phyloP scores from a whole-genome alignment of 768 basidiomycete species.

The Lactifluus echinatus region DNA sequence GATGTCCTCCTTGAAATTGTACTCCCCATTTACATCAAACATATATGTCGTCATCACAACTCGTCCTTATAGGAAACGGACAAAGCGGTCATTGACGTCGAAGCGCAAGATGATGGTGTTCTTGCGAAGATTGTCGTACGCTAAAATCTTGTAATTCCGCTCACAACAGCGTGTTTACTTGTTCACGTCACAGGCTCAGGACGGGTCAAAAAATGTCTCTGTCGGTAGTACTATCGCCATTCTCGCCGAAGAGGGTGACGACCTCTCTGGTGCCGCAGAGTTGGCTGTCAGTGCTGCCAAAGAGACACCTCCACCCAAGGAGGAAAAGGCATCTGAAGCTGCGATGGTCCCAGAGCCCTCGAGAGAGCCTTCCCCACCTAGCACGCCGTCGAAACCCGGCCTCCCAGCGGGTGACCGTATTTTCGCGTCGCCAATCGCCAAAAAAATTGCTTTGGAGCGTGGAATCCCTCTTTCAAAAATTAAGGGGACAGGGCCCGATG shows the following conservation, averaged over 20 bases:
- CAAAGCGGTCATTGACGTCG: slow-evolving; percentile 99
- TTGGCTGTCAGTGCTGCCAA: slow-evolving; percentile 56
- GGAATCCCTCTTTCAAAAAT: slow-evolving; percentile 85
- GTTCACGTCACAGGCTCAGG: slow-evolving; percentile 44
- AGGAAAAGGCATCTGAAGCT: slow-evolving; percentile 35
- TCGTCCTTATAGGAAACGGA: slow-evolving; percentile 76
- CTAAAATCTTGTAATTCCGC: slow-evolving; percentile 2
- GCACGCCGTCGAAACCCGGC: slow-evolving; percentile 42
- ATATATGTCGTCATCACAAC: slow-evolving; percentile 12
- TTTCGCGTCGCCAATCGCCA: slow-evolving; percentile 92
- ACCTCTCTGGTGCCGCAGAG: slow-evolving; percentile 72
- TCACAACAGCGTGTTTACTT: not conserved
- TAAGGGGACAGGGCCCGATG: slow-evolving; percentile 90
- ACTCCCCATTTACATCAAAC: slow-evolving; percentile 26
- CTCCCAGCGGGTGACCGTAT: slow-evolving; percentile 68
- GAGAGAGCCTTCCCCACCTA: slow-evolving; percentile 29
- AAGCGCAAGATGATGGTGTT: slow-evolving; percentile 96
- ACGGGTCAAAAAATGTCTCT: slow-evolving; percentile 78
- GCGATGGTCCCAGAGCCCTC: slow-evolving; percentile 32
- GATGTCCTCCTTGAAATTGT: slow-evolving; percentile 97
- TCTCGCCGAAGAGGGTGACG: slow-evolving; percentile 91
- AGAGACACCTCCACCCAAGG: slow-evolving; percentile 30
- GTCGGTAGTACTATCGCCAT: slow-evolving; percentile 91
- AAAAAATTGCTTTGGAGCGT: slow-evolving; percentile 91
- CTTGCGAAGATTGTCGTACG: slow-evolving; percentile 94